These are phyloP conservation scores for Leishmania turanica DNA, from an alignment of 208 protist species.

Conservation along the genomic window DNA sequence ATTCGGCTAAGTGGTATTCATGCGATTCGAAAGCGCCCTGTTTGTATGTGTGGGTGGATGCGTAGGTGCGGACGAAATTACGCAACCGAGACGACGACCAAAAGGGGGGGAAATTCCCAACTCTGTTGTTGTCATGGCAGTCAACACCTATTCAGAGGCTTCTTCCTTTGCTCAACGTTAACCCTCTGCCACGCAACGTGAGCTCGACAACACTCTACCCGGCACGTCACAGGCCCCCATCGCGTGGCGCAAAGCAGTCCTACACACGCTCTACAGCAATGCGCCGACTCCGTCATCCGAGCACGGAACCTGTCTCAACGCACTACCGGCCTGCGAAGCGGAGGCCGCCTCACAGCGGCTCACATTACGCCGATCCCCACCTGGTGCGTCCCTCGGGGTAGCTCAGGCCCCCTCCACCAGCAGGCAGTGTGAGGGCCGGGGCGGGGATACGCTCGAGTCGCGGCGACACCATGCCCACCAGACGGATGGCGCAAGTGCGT, in stretches of 20 bases:
- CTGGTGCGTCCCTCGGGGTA: no score
- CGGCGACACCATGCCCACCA: neutral
- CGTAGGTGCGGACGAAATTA: neutral
- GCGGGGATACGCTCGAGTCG: neutral
- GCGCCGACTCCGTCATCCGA: neutral
- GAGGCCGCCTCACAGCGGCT: neutral
- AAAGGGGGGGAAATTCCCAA: no score
- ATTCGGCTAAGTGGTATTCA: neutral
- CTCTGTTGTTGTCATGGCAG: neutral
- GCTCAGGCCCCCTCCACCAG: neutral
- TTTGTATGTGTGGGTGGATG: neutral
- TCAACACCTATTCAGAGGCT: neutral
- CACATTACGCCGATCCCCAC: no score
- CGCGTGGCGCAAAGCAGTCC: neutral
- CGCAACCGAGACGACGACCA: neutral
- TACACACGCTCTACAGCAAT: neutral
- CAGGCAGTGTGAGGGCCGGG: neutral
- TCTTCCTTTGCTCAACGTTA: neutral
- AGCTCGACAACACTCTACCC: neutral
- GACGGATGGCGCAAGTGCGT: neutral
- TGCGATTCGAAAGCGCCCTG: neutral
- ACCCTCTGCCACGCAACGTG: no score
- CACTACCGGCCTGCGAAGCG: no score
- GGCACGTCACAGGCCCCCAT: neutral
- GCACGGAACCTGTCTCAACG: neutral